These are phyloP conservation scores for Neurospora sp. DNA, from an alignment of 495 filamentous ascomycete genomes.

Conservation along the genomic window DNA sequence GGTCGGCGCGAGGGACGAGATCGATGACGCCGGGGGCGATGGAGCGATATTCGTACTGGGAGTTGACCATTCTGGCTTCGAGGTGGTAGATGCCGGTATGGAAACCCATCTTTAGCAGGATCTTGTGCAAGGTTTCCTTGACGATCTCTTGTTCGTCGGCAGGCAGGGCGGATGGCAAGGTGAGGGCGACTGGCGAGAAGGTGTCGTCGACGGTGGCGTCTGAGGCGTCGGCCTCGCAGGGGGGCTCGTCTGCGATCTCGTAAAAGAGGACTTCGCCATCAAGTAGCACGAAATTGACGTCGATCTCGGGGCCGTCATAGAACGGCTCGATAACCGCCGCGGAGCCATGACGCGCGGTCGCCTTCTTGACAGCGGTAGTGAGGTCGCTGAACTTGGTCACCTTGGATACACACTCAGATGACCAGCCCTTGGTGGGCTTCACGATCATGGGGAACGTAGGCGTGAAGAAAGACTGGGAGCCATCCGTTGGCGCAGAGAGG, in stretches of 20 bases:
- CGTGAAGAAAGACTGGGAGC: conserved; percentile 1
- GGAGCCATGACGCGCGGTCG: conserved; percentile 17
- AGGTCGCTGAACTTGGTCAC: conserved; percentile 15
- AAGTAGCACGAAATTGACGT: conserved; percentile 40
- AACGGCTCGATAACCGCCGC: conserved; percentile 23
- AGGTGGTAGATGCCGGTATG: conserved; percentile 23
- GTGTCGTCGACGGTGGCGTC: conserved; percentile 16
- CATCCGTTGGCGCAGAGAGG: not conserved
- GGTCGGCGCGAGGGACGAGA: conserved; percentile 4
- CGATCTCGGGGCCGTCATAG: conserved; percentile 40
- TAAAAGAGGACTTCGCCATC: conserved; percentile 41
- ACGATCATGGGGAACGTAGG: conserved; percentile 19
- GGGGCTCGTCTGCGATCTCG: conserved; percentile 44
- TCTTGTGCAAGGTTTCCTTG: conserved; percentile 17
- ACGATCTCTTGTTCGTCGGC: conserved; percentile 21
- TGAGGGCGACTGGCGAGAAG: conserved; percentile 30
- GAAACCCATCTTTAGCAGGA: conserved; percentile 26
- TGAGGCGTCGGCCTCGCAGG: conserved; percentile 30
- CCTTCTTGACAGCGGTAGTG: conserved; percentile 13
- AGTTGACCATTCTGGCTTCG: conserved; percentile 25
- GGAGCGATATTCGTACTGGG: conserved; percentile 16
- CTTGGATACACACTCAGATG: conserved; percentile 22
- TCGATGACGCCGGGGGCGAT: conserved; percentile 9
- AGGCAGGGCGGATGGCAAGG: conserved; percentile 32
- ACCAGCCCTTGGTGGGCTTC: conserved; percentile 25